Evolutionary conservation across 2,329 filamentous ascomycete genomes (phyloP).

Genomic region (Simplicillium aogashimaense): DNA sequence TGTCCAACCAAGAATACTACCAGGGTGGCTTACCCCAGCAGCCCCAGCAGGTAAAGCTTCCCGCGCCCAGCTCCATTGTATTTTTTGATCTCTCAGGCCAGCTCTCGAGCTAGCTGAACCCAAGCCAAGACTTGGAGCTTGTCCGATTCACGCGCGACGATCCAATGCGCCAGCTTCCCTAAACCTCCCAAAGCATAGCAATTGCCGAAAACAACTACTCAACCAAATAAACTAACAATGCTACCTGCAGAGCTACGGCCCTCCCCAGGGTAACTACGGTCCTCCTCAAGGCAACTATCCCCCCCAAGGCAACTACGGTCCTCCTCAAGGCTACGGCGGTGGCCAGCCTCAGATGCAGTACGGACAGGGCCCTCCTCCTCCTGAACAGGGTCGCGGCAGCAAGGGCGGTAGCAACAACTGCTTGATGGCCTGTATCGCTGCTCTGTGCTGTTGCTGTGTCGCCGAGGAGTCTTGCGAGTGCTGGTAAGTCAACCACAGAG

Average conservation of each 20-base stretch:
- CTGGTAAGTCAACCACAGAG: constrained; percentile 32
- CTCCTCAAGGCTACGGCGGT: constrained; percentile 19
- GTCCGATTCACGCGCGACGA: too few species aligned
- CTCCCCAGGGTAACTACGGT: constrained; percentile 18
- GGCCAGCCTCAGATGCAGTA: constrained; percentile 32
- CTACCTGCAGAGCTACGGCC: background rate
- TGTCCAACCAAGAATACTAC: constrained; percentile 33
- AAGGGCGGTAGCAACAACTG: constrained; percentile 30
- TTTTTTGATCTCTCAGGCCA: background rate
- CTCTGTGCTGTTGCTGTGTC: constrained; percentile 40
- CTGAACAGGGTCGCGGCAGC: constrained; percentile 15
- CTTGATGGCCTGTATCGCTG: constrained; percentile 35
- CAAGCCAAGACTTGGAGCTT: too few species aligned
- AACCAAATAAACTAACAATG: too few species aligned
- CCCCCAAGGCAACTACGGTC: constrained; percentile 20
- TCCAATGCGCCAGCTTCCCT: too few species aligned
- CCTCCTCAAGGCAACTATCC: constrained; percentile 21
- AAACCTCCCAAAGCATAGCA: too few species aligned
- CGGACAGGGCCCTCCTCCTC: constrained; percentile 25
- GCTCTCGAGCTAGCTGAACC: too few species aligned
- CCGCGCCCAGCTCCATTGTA: too few species aligned
- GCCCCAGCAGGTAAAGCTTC: background rate
- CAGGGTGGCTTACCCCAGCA: constrained; percentile 16
- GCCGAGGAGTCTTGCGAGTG: constrained; percentile 40
- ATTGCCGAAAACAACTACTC: too few species aligned